Base-by-base conservation (phyloP, 805 yeast species). In the Zygotorulaspora chibaensis region DNA sequence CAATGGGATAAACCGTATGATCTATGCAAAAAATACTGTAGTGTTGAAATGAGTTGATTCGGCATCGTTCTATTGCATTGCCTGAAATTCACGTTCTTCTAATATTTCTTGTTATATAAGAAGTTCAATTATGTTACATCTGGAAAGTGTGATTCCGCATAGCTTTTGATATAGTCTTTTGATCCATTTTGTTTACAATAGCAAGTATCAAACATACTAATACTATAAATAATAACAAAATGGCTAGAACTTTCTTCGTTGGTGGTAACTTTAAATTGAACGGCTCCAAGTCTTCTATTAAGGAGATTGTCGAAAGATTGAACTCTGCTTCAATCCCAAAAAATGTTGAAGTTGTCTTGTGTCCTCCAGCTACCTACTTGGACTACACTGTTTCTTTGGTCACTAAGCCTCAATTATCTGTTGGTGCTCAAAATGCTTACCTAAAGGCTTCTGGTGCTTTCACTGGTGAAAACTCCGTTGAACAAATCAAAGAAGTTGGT, bases 241-340 rank as follows among this genome's bases (percentile, higher is more conserved):
- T 66, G 95, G 83, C 95, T 69, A 86, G 96, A 74, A 80, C 77
- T 72, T 93, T 91, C 76, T 90, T 93, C 72, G 96, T 93, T 67
- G 99, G 99, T 63, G 99, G 99, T 66, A 93, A 93, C 89, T 91
- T 93, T 81, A 93, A 93, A 75, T 84, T 93, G 87, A 93, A 93
- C 80, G 99, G 99, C 68, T 75, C 95, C 67, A 83, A 83, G 73
- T 80, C 78, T 62, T 84, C 93, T 61, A 86, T 93, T 71, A 79
- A 81, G 69, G 73, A 80, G 59, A 90, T 93, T 66, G 84, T 91
- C 53, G 90, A 81, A 55, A 75, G 81, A 74, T 80, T 93, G 67
- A 91, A 91, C 79, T 67, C 72, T 44, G 84, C 95, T 56, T 75
- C 79, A 42, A 74, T 93, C 58, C 86, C 95, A 55, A 63, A 77